A percentile compares a stretch with the other conserved stretches of the same genome.
These are phyloP conservation scores for Penicillium tannophilum DNA, from an alignment of 495 filamentous ascomycete species.

Conservation along the genomic window DNA sequence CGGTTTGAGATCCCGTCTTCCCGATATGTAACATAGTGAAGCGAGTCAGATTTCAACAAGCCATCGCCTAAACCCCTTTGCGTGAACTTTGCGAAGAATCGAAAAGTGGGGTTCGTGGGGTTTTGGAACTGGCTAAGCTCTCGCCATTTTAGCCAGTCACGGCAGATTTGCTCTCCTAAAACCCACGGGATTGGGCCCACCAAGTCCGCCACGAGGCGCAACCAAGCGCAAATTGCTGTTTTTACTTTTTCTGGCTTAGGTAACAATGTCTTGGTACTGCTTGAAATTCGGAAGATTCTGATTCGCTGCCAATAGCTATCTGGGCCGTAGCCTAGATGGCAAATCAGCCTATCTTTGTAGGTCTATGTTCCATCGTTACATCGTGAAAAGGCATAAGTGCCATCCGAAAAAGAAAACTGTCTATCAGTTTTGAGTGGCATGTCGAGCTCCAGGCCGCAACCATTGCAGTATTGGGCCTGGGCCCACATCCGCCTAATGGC, in stretches of 20 bases:
- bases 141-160: background rate
- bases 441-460: background rate
- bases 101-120: background rate
- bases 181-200: background rate
- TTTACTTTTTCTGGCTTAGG: background rate
- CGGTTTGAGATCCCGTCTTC: background rate
- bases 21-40: background rate
- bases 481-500: background rate
- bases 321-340: background rate
- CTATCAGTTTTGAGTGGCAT: slow-evolving; percentile 1
- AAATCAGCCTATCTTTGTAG: slow-evolving; percentile 4
- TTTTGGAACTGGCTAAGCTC: background rate
- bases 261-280: background rate
- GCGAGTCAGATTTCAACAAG: too few species aligned
- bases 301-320: background rate
- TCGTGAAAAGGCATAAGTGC: slow-evolving; percentile 10
- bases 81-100: background rate
- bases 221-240: background rate
- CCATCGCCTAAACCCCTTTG: background rate
- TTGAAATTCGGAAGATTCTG: background rate
- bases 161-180: background rate
- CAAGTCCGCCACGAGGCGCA: background rate
- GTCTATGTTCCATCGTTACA: slow-evolving; percentile 24
- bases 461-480: background rate
- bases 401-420: slow-evolving; percentile 4